phyloP scores from a whole-genome alignment of 2,329 filamentous ascomycete genomes.

The Ophiobolus disseminans region DNA sequence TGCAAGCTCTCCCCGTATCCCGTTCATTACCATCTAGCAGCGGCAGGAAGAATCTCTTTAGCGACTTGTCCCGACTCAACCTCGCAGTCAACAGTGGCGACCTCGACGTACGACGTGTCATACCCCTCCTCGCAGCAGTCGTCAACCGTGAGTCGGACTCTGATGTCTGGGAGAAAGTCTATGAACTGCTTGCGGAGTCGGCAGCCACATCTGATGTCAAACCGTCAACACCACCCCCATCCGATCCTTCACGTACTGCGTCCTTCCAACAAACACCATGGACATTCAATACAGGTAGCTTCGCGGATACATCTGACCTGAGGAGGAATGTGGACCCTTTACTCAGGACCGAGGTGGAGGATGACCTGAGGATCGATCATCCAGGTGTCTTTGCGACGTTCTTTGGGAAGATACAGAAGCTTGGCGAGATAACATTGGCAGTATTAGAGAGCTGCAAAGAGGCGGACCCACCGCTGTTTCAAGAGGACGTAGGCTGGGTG shows the following conservation, averaged over 20 bases:
- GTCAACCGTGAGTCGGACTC: constrained; percentile 12
- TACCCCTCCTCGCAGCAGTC: constrained; percentile 11
- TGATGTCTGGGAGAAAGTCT: constrained; percentile 39
- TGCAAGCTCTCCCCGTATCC: constrained; percentile 1
- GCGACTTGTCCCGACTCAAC: constrained; percentile 4
- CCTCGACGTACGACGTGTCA: constrained; percentile 14
- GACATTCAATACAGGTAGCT: constrained; percentile 17
- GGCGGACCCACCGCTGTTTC: constrained; percentile 7
- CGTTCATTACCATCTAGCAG: constrained; percentile 8
- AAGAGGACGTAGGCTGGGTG: constrained; percentile 27
- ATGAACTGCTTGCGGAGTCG: constrained; percentile 43
- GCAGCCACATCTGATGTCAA: neutral
- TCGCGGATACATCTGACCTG: constrained; percentile 6
- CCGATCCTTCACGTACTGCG: constrained; percentile 19
- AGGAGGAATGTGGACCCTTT: constrained; percentile 10
- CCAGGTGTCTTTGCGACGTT: constrained; percentile 2
- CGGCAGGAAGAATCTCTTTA: constrained; percentile 12
- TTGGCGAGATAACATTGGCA: constrained; percentile 8
- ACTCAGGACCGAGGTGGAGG: constrained; percentile 12
- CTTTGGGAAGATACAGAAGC: constrained; percentile 9
- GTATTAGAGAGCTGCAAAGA: constrained; percentile 11
- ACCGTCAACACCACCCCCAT: constrained; percentile 38
- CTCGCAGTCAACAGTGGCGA: constrained; percentile 11
- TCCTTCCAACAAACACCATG: constrained; percentile 35
- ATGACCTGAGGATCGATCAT: constrained; percentile 12